phyloP scores from a whole-genome alignment of 768 basidiomycete species.

The Chiua virens region DNA sequence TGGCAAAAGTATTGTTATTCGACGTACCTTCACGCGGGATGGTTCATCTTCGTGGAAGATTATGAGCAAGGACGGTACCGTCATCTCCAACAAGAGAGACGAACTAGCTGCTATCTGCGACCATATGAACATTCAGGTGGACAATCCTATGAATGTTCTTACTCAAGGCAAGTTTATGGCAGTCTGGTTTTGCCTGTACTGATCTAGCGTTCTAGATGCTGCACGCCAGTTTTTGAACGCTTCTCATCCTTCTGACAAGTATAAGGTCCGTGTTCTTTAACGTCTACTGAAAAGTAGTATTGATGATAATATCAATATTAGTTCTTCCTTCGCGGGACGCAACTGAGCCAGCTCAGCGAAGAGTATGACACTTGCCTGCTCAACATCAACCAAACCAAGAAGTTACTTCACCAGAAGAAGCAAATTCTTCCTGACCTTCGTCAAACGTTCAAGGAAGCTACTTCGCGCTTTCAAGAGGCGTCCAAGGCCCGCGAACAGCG shows the following conservation, averaged over 20 bases:
- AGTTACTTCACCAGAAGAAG: conserved; percentile 66
- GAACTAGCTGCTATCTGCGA: conserved; percentile 89
- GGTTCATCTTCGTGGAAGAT: conserved; percentile 84
- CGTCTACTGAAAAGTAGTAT: background rate
- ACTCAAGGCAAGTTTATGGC: conserved; percentile 61
- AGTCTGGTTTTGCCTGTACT: background rate
- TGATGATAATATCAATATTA: conserved; percentile 29
- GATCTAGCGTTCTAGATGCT: conserved; percentile 26
- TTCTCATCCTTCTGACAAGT: conserved; percentile 80
- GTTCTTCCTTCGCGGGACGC: conserved; percentile 96
- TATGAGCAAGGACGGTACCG: conserved; percentile 60
- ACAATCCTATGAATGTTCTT: conserved; percentile 93
- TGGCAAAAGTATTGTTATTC: conserved; percentile 81
- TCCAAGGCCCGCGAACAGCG: conserved; percentile 70
- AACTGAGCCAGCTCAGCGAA: conserved; percentile 81
- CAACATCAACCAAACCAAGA: conserved; percentile 69
- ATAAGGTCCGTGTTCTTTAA: conserved; percentile 56
- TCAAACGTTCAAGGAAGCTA: conserved; percentile 54
- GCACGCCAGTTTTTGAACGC: conserved; percentile 77
- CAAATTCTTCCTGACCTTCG: conserved; percentile 79
- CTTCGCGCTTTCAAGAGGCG: conserved; percentile 67
- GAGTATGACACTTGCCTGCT: conserved; percentile 79
- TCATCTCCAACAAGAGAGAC: conserved; percentile 75
- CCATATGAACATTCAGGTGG: conserved; percentile 95
- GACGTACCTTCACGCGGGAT: conserved; percentile 75